phyloP scores from a whole-genome alignment of 352 stramenopile species.

The Globisporangium nodosum region DNA sequence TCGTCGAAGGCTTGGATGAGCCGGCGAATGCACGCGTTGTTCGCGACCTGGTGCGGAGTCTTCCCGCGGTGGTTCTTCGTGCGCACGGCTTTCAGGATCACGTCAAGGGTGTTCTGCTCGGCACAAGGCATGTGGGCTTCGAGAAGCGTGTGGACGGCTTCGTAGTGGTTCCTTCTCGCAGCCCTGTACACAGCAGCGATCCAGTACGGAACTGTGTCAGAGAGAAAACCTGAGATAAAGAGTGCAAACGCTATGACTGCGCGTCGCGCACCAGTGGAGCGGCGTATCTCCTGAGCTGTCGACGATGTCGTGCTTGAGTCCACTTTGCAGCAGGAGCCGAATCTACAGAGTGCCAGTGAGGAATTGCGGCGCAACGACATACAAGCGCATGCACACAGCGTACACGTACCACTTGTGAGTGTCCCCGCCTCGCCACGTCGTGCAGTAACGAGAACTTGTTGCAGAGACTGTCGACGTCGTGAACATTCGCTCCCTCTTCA shows the following conservation, averaged over 20 bases:
- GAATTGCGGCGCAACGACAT: too few relatives aligned
- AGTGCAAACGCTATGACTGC: not conserved
- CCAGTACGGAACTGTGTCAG: not conserved
- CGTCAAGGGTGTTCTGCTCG: conserved; percentile 21
- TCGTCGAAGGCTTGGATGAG: conserved; percentile 46
- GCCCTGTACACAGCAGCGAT: conserved; percentile 26
- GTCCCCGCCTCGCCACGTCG: conserved; percentile 49
- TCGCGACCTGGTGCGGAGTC: conserved; percentile 32
- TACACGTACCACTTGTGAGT: conserved; percentile 39
- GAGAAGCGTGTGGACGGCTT: conserved; percentile 46
- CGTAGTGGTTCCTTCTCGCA: conserved; percentile 48
- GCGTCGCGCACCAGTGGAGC: conserved; percentile 46
- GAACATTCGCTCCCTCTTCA: conserved; percentile 48
- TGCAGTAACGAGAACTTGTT: conserved; percentile 67
- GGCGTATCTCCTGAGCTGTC: conserved; percentile 55
- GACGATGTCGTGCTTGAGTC: conserved; percentile 30
- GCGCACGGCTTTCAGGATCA: conserved; percentile 27
- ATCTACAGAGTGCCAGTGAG: conserved; percentile 23
- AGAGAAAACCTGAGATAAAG: not conserved
- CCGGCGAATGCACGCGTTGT: conserved; percentile 34
- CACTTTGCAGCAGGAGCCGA: conserved; percentile 34
- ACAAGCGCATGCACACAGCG: not conserved
- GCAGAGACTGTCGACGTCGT: conserved; percentile 41
- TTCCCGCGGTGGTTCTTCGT: conserved; percentile 43
- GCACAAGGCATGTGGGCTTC: conserved; percentile 27